phyloP scores from a whole-genome alignment of 2,329 filamentous ascomycete genomes.

The Aspergillus fijiensis region DNA sequence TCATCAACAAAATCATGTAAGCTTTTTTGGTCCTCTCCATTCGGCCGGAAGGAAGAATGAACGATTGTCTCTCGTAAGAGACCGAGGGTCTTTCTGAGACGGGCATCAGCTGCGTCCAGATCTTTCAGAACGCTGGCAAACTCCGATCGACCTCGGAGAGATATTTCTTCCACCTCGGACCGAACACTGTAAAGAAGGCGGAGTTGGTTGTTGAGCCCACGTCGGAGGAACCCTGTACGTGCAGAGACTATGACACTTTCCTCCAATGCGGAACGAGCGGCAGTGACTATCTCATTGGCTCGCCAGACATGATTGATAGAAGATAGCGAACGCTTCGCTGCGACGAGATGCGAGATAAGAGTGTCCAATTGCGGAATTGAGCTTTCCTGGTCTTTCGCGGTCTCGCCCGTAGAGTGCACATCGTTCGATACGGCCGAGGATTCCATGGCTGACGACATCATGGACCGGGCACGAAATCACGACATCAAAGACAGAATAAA shows the following conservation, averaged over 20 bases:
- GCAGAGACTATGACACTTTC: conserved; percentile 73
- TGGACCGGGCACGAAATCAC: not conserved
- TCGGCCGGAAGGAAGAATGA: conserved; percentile 55
- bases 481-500: not conserved
- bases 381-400: conserved; percentile 17
- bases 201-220: conserved; percentile 56
- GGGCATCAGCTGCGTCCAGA: conserved; percentile 59
- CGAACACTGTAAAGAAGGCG: conserved; percentile 45
- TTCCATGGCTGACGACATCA: conserved; percentile 32
- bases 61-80: conserved; percentile 59
- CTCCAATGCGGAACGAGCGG: conserved; percentile 72
- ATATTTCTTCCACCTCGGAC: conserved; percentile 45
- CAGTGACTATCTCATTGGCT: conserved; percentile 80
- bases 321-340: conserved; percentile 81
- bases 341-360: conserved; percentile 79
- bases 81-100: conserved; percentile 56
- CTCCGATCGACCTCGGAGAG: conserved; percentile 43
- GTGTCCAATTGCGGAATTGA: conserved; percentile 60
- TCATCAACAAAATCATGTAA: conserved; percentile 69
- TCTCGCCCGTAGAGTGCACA: conserved; percentile 13
- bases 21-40: conserved; percentile 51
- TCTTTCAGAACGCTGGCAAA: conserved; percentile 53
- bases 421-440: conserved; percentile 29
- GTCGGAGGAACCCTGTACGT: conserved; percentile 66
- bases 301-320: conserved; percentile 80